phyloP scores from a whole-genome alignment of 768 basidiomycete species.

The Lactarius vividus region DNA sequence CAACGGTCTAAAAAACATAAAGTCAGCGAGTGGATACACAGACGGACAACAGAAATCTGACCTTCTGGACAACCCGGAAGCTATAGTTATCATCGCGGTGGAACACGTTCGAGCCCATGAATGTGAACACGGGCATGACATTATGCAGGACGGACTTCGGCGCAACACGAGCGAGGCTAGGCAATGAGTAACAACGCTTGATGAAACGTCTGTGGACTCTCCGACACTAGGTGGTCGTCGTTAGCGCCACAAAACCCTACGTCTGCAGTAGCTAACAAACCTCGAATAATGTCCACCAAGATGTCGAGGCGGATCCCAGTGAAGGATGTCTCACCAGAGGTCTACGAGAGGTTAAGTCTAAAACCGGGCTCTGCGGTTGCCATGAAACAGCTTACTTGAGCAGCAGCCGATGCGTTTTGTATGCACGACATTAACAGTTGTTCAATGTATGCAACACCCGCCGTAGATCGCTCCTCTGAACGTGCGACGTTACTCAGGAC shows the following conservation, averaged over 20 bases:
- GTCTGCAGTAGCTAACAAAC: slow-evolving; percentile 39
- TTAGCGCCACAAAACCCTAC: slow-evolving; percentile 12
- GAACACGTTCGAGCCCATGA: slow-evolving; percentile 98
- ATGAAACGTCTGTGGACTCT: slow-evolving; percentile 93
- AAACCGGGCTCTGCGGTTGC: not conserved
- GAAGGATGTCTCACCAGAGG: slow-evolving; percentile 49
- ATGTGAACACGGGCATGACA: slow-evolving; percentile 98
- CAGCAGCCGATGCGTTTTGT: slow-evolving; percentile 57
- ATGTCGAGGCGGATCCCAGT: slow-evolving; percentile 75
- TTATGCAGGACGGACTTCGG: slow-evolving; percentile 92
- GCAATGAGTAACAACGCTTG: slow-evolving; percentile 88
- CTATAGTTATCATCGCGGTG: slow-evolving; percentile 95
- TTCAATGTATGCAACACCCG: slow-evolving; percentile 75
- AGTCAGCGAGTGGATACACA: not conserved
- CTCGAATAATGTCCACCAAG: slow-evolving; percentile 81
- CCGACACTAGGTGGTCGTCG: slow-evolving; percentile 53
- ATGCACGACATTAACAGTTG: slow-evolving; percentile 84
- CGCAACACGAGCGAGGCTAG: slow-evolving; percentile 72
- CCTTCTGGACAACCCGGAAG: slow-evolving; percentile 93
- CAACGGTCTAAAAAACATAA: slow-evolving; percentile 63
- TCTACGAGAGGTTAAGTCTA: slow-evolving; percentile 37
- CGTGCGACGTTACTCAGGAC: slow-evolving; percentile 65
- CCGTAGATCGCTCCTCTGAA: slow-evolving; percentile 48
- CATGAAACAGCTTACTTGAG: slow-evolving; percentile 44
- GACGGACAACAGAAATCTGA: slow-evolving; percentile 32